Evolutionary conservation across 768 basidiomycete genomes (phyloP).

Genomic region (Calocybe gangraenosa): DNA sequence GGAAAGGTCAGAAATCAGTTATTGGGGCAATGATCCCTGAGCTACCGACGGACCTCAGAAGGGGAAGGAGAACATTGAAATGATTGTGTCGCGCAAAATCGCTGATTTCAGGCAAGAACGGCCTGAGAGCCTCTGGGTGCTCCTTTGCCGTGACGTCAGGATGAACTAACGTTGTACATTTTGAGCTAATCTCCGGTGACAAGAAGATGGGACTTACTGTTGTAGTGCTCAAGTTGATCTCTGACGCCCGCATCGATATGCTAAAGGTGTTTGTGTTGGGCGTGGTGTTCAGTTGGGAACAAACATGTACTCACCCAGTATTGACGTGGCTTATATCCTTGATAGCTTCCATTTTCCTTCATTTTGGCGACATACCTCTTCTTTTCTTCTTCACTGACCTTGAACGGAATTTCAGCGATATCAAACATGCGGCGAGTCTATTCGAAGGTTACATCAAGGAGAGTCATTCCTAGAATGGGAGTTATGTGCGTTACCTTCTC

Average conservation of each 20-base stretch:
- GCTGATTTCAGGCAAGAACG: slow-evolving; percentile 31
- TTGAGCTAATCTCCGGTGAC: not conserved
- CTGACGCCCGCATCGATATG: slow-evolving; percentile 58
- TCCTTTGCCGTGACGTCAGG: slow-evolving; percentile 25
- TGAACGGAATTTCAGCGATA: slow-evolving; percentile 40
- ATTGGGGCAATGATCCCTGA: not conserved
- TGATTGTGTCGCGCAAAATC: slow-evolving; percentile 33
- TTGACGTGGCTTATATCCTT: slow-evolving; percentile 28
- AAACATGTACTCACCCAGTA: slow-evolving; percentile 15
- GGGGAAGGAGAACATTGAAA: slow-evolving; percentile 29
- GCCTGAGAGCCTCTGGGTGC: slow-evolving; percentile 33
- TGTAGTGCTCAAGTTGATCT: slow-evolving; percentile 64
- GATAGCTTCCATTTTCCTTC: slow-evolving; percentile 38
- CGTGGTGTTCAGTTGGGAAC: too few relatives aligned
- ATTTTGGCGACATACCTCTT: slow-evolving; percentile 27
- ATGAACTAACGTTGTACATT: slow-evolving; percentile 23
- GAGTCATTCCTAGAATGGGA: not conserved
- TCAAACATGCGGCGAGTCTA: slow-evolving; percentile 41
- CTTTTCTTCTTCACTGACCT: slow-evolving; percentile 35
- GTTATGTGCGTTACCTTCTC: slow-evolving; percentile 29
- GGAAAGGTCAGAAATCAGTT: not conserved
- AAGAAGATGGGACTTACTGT: slow-evolving; percentile 34
- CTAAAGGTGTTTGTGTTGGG: slow-evolving; percentile 29
- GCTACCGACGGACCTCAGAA: slow-evolving; percentile 26
- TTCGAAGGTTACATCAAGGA: not conserved